phyloP scores from a whole-genome alignment of 768 basidiomycete species.

The Cyclocybe aegerita region DNA sequence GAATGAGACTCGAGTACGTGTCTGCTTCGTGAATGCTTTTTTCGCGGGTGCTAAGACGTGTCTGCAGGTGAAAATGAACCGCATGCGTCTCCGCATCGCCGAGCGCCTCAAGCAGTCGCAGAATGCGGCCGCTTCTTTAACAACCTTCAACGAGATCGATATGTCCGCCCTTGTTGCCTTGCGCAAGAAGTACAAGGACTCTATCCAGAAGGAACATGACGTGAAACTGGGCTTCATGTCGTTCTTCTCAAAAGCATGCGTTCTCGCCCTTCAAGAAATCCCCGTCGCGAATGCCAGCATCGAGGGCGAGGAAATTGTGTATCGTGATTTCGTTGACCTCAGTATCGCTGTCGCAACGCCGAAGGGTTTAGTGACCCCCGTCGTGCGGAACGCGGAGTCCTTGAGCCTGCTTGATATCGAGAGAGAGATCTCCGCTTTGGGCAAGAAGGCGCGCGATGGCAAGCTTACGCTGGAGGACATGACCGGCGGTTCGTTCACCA shows the following conservation, averaged over 20 bases:
- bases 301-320: constrained; percentile 92
- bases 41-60: neutral
- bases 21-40: neutral
- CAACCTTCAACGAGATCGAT: constrained; percentile 99
- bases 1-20: constrained; percentile 79
- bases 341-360: constrained; percentile 97
- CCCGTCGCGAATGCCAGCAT: constrained; percentile 93
- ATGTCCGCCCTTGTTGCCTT: constrained; percentile 95
- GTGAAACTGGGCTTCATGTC: constrained; percentile 99
- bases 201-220: constrained; percentile 85
- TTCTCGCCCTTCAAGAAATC: constrained; percentile 86
- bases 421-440: constrained; percentile 85
- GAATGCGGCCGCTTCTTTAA: constrained; percentile 93
- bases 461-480: constrained; percentile 98
- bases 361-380: constrained; percentile 95
- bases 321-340: constrained; percentile 89
- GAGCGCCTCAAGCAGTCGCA: constrained; percentile 98
- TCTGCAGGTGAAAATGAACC: constrained; percentile 93
- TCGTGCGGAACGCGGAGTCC: constrained; percentile 85
- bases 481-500: constrained; percentile 98
- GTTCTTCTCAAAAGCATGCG: constrained; percentile 87
- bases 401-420: constrained; percentile 92
- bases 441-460: constrained; percentile 92
- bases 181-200: constrained; percentile 93
- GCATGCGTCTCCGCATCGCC: constrained; percentile 96